Conservation (phyloP, 164 flowering plant genomes). For the Dillenia suffruticosa region DNA sequence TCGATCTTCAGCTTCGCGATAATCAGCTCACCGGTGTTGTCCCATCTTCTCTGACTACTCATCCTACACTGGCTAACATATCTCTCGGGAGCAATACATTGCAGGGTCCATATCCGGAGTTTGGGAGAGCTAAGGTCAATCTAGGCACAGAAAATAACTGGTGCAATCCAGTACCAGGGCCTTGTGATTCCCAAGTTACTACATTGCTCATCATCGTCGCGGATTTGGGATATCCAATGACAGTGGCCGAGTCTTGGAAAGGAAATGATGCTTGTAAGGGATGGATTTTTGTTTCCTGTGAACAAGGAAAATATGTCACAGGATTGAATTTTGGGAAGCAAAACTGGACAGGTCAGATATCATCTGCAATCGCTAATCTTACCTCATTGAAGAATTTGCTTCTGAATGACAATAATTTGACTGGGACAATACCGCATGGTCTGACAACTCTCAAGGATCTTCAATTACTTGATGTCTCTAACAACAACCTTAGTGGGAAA, state of each 20-base stretch:
- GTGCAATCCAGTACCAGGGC: conserved; percentile 40
- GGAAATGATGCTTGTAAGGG: conserved; percentile 52
- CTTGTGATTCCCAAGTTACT: conserved; percentile 53
- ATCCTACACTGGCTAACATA: conserved; percentile 31
- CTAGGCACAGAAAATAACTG: conserved; percentile 33
- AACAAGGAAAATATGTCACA: conserved; percentile 25
- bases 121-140: conserved; percentile 12
- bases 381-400: conserved; percentile 31
- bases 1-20: conserved; percentile 49
- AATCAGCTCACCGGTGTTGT: conserved; percentile 46
- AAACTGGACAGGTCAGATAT: conserved; percentile 40
- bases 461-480: conserved; percentile 44
- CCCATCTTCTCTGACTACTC: conserved; percentile 23
- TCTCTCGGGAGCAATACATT: conserved; percentile 49
- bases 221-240: conserved; percentile 45
- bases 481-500: conserved; percentile 48
- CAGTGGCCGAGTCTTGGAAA: conserved; percentile 43
- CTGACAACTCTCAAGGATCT: conserved; percentile 33
- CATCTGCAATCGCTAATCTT: conserved; percentile 48
- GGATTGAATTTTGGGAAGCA: conserved; percentile 32
- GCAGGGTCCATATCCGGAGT: conserved; percentile 51
- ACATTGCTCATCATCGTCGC: conserved; percentile 37
- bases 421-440: conserved; percentile 39
- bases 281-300: conserved; percentile 47
- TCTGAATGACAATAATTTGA: conserved; percentile 46